Evolutionary conservation across 2,329 filamentous ascomycete species (phyloP).

Genomic region (Verticillium longisporum): DNA sequence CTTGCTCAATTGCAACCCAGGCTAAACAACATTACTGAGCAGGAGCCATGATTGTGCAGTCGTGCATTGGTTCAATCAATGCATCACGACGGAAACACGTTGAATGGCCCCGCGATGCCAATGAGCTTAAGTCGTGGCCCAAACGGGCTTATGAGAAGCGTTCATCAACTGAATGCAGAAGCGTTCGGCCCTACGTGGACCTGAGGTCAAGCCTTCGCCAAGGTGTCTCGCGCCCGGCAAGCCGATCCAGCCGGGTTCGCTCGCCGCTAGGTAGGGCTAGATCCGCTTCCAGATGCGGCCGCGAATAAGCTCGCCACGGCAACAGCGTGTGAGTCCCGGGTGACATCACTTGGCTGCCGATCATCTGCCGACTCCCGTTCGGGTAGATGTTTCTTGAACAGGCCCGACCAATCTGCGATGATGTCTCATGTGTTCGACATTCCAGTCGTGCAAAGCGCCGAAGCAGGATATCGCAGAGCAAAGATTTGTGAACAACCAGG

Average conservation of each 20-base stretch:
- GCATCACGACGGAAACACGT: too few relatives aligned
- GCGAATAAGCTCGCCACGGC: background rate
- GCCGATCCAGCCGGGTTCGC: background rate
- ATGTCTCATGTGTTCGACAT: background rate
- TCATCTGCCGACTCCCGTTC: background rate
- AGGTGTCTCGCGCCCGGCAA: background rate
- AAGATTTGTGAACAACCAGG: background rate
- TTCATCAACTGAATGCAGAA: background rate
- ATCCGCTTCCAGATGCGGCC: background rate
- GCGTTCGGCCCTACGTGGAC: background rate
- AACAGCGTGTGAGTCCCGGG: background rate
- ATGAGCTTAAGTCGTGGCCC: background rate
- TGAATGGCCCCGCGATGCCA: background rate
- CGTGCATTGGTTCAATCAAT: background rate
- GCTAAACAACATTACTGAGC: constrained; percentile 30
- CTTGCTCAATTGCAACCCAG: constrained; percentile 31
- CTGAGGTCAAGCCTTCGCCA: background rate
- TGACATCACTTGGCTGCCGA: background rate
- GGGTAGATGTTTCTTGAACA: background rate
- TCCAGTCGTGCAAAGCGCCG: background rate
- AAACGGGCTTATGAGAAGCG: background rate
- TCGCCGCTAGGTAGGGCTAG: background rate
- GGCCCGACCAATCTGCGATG: background rate
- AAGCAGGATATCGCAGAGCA: too few relatives aligned
- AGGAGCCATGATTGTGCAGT: constrained; percentile 24